Evolutionary conservation across 768 basidiomycete genomes (phyloP).

Genomic region (Leccinum fibrillosum): DNA sequence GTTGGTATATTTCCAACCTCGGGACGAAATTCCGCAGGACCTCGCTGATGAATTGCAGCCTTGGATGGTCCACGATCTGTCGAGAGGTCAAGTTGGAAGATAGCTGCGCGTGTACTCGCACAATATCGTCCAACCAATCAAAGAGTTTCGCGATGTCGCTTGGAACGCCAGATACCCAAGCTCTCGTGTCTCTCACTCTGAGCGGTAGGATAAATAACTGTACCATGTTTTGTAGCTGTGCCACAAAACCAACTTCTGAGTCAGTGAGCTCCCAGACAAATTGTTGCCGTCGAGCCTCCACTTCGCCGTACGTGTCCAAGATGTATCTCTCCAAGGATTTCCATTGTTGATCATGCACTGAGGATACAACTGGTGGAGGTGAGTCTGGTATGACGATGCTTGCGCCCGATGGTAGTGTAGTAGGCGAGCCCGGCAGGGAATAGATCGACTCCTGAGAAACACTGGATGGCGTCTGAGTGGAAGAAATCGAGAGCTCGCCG

Average conservation of each 20-base stretch:
- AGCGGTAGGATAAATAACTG: conserved; percentile 77
- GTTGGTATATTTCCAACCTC: conserved; percentile 79
- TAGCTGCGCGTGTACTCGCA: conserved; percentile 70
- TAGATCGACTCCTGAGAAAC: conserved; percentile 28
- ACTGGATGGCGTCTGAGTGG: conserved; percentile 12
- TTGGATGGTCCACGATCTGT: conserved; percentile 39
- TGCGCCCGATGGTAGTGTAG: conserved; percentile 9
- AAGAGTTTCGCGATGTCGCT: conserved; percentile 65
- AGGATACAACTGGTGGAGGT: conserved; percentile 4
- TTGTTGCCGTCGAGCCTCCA: conserved; percentile 62
- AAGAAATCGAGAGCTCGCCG: conserved; percentile 11
- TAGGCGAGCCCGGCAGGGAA: conserved; percentile 15
- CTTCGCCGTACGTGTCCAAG: conserved; percentile 37
- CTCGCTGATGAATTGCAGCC: conserved; percentile 55
- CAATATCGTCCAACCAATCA: conserved; percentile 87
- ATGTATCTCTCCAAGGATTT: conserved; percentile 18
- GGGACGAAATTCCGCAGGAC: conserved; percentile 58
- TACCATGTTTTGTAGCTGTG: conserved; percentile 61
- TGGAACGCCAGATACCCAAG: conserved; percentile 84
- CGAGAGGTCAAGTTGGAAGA: conserved; percentile 44
- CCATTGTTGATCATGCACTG: conserved; percentile 23
- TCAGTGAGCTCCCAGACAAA: conserved; percentile 65
- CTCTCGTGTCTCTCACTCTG: conserved; percentile 61
- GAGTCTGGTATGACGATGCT: conserved; percentile 5
- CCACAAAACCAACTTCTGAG: conserved; percentile 68